phyloP scores from a whole-genome alignment of 108 stramenopile genomes.

The Craspedostauros australis region DNA sequence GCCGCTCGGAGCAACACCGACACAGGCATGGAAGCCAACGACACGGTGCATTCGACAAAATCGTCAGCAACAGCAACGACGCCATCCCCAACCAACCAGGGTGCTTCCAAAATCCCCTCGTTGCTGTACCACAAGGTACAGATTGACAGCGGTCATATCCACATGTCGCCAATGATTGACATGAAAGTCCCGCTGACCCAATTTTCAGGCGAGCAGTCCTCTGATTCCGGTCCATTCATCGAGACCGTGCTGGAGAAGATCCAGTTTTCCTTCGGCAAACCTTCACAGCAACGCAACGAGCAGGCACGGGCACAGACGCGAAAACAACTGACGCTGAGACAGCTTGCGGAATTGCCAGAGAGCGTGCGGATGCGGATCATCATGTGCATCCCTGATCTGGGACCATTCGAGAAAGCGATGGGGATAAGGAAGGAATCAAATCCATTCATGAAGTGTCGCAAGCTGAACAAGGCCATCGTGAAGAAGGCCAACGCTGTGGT shows the following conservation, averaged over 20 bases:
- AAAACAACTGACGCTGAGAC: conserved; percentile 22
- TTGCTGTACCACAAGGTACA: conserved; percentile 23
- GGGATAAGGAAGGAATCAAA: conserved; percentile 46
- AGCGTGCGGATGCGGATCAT: conserved; percentile 58
- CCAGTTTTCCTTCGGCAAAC: conserved; percentile 39
- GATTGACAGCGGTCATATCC: conserved; percentile 39
- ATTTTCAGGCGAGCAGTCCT: conserved; percentile 39
- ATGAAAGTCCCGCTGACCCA: conserved; percentile 43
- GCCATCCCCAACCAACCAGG: too few species aligned
- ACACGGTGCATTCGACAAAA: too few species aligned
- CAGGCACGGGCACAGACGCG: neutral
- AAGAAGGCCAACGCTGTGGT: conserved; percentile 24
- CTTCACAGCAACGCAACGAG: too few species aligned
- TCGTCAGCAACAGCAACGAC: too few species aligned
- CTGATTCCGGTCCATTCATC: conserved; percentile 44
- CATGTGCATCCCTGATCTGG: conserved; percentile 54
- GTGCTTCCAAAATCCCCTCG: too few species aligned
- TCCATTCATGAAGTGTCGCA: conserved; percentile 49
- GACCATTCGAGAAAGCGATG: conserved; percentile 51
- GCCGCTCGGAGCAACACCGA: too few species aligned
- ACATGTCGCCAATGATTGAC: conserved; percentile 33
- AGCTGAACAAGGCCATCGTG: conserved; percentile 57
- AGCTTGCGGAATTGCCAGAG: conserved; percentile 55
- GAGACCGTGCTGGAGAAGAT: conserved; percentile 51
- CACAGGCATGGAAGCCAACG: too few species aligned